Conservation (phyloP, 768 basidiomycete genomes). For the Mycena vulgaris region DNA sequence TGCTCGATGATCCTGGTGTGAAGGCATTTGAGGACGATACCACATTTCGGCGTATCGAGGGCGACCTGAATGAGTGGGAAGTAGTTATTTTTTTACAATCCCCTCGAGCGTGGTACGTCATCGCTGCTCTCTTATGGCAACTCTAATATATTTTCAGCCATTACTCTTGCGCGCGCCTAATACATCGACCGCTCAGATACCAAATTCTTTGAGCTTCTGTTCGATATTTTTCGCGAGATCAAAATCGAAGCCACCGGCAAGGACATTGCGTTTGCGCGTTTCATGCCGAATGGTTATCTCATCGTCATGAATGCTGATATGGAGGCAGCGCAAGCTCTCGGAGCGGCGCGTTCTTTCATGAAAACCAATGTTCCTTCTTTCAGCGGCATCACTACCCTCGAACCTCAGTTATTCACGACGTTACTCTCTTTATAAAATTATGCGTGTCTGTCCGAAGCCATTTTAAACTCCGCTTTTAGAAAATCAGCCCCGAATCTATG, state of each 20-base stretch:
- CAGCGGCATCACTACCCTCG: slow-evolving; percentile 8
- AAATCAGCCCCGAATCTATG: too few species aligned
- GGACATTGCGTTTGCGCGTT: slow-evolving; percentile 5
- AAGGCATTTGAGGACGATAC: slow-evolving; percentile 26
- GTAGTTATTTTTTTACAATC: too few species aligned
- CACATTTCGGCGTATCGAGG: slow-evolving; percentile 9
- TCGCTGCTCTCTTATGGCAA: neutral
- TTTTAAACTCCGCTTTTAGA: too few species aligned
- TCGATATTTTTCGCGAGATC: too few species aligned
- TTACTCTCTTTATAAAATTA: too few species aligned
- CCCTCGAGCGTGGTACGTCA: too few species aligned
- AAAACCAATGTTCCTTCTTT: neutral
- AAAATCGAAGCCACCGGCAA: slow-evolving; percentile 28
- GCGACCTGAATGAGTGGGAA: too few species aligned
- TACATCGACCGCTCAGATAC: too few species aligned
- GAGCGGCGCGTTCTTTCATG: slow-evolving; percentile 18
- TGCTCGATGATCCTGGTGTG: slow-evolving; percentile 34
- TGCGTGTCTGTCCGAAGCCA: too few species aligned
- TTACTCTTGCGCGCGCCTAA: slow-evolving; percentile 21
- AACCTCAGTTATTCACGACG: neutral
- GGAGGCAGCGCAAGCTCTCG: slow-evolving; percentile 29
- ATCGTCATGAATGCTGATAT: slow-evolving; percentile 27
- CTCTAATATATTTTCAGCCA: slow-evolving; percentile 9
- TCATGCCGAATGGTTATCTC: slow-evolving; percentile 23
- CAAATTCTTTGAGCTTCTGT: too few species aligned